Conservation (phyloP, 2,329 filamentous ascomycete genomes). For the Penicillium concentricum region DNA sequence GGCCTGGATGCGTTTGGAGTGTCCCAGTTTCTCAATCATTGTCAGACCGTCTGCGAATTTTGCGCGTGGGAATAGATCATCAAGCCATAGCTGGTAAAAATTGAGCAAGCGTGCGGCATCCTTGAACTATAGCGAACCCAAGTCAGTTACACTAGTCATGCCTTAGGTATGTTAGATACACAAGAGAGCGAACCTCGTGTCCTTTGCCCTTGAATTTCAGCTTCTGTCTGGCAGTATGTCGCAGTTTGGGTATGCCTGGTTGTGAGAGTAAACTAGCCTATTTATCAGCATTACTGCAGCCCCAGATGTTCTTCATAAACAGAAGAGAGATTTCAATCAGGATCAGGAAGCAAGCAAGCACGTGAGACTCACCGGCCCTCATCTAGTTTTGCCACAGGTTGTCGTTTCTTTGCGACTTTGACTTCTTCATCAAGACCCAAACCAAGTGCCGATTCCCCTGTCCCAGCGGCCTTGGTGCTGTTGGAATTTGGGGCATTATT, state of each 20-base stretch:
- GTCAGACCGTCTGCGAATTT: conserved; percentile 85
- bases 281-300: background rate
- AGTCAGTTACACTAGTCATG: conserved; percentile 7
- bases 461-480: conserved; percentile 18
- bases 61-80: conserved; percentile 91
- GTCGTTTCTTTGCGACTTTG: conserved; percentile 72
- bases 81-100: conserved; percentile 95
- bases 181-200: conserved; percentile 64
- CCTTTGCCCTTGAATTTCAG: conserved; percentile 89
- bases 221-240: conserved; percentile 65
- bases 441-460: conserved; percentile 50
- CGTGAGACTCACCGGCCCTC: conserved; percentile 61
- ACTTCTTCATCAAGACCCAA: conserved; percentile 86
- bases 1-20: conserved; percentile 73
- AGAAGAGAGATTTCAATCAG: background rate
- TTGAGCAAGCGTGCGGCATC: conserved; percentile 79
- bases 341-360: too few relatives aligned
- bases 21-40: conserved; percentile 92
- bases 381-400: conserved; percentile 82
- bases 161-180: background rate
- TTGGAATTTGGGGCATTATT: conserved; percentile 18
- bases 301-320: background rate
- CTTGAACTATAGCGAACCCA: conserved; percentile 60
- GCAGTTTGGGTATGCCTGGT: conserved; percentile 78
- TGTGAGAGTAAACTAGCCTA: conserved; percentile 70